Percentiles rank a stretch among this genome's conserved stretches.
Evolutionary conservation across 2,329 filamentous ascomycete species (phyloP).

Genomic region (Dendryphion nanum): DNA sequence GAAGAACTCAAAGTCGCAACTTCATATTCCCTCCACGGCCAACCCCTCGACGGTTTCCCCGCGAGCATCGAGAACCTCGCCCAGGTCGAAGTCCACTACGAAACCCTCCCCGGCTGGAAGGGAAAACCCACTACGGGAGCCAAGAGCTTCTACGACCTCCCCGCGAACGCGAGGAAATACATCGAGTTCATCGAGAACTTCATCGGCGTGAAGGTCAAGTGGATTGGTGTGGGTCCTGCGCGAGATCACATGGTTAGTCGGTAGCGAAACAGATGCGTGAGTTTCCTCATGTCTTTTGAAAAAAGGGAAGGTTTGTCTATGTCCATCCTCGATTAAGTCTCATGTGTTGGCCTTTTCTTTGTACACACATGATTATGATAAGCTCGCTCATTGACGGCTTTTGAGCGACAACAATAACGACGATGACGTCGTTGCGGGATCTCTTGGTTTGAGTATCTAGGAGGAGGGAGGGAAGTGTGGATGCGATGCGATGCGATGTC

Average conservation of each 20-base stretch:
- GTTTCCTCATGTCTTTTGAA: too few relatives aligned
- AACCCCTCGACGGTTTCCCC: slow-evolving; percentile 62
- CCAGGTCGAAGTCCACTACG: slow-evolving; percentile 63
- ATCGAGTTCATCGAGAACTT: slow-evolving; percentile 67
- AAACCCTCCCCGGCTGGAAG: slow-evolving; percentile 69
- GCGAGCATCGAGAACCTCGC: slow-evolving; percentile 60
- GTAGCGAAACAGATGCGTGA: too few relatives aligned
- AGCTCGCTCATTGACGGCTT: too few relatives aligned
- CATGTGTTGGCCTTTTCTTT: too few relatives aligned
- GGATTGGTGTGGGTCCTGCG: slow-evolving; percentile 65
- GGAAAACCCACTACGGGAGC: slow-evolving; percentile 59
- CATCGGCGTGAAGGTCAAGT: slow-evolving; percentile 62
- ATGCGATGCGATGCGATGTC: too few relatives aligned
- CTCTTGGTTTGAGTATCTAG: too few relatives aligned
- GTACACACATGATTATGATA: too few relatives aligned
- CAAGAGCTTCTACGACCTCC: slow-evolving; percentile 62
- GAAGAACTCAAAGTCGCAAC: slow-evolving; percentile 71
- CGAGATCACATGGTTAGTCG: slow-evolving; percentile 64
- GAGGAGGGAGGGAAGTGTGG: too few relatives aligned
- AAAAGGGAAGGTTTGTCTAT: too few relatives aligned
- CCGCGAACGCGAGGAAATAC: slow-evolving; percentile 63
- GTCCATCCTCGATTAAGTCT: too few relatives aligned
- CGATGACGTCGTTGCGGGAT: too few relatives aligned
- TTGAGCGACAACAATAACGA: too few relatives aligned
- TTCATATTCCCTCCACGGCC: slow-evolving; percentile 62